These are phyloP conservation scores for Nigrospora osmanthi DNA, from an alignment of 2,329 filamentous ascomycete genomes.

Conservation along the genomic window DNA sequence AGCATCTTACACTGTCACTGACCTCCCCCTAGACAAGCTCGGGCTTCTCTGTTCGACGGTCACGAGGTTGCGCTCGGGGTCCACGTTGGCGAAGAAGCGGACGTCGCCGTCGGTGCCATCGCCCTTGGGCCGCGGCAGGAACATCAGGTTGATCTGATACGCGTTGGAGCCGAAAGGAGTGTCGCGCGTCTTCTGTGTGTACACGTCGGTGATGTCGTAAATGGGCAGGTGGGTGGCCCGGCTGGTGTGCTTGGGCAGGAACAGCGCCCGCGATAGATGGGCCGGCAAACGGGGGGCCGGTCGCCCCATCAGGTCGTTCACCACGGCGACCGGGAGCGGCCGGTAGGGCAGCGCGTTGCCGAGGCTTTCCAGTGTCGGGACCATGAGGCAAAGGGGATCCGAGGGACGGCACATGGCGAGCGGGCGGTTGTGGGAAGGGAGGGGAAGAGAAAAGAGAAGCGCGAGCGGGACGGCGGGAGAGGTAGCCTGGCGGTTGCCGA, in stretches of 20 bases:
- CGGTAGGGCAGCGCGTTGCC: neutral
- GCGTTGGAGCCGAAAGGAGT: conserved; percentile 5
- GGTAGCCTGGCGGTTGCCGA: no score
- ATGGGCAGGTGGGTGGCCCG: conserved; percentile 6
- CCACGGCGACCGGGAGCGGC: neutral
- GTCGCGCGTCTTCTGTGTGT: conserved; percentile 1
- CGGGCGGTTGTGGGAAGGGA: no score
- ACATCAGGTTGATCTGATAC: conserved; percentile 6
- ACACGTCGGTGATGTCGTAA: conserved; percentile 6
- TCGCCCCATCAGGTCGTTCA: neutral
- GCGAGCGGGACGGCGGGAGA: no score
- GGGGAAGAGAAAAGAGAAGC: no score
- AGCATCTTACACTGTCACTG: neutral
- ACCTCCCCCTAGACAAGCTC: no score
- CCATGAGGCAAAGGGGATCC: no score
- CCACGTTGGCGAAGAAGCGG: conserved; percentile 5
- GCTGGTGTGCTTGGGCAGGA: conserved; percentile 5
- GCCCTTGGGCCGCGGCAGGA: conserved; percentile 6
- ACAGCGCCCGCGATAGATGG: conserved; percentile 7
- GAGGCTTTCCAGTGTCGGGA: neutral
- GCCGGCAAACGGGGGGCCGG: neutral
- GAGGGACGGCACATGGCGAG: no score
- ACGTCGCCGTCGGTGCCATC: conserved; percentile 7
- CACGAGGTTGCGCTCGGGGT: neutral
- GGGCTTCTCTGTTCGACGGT: neutral